Conservation (phyloP, 2,329 filamentous ascomycete genomes). For the Cytospora piceae region DNA sequence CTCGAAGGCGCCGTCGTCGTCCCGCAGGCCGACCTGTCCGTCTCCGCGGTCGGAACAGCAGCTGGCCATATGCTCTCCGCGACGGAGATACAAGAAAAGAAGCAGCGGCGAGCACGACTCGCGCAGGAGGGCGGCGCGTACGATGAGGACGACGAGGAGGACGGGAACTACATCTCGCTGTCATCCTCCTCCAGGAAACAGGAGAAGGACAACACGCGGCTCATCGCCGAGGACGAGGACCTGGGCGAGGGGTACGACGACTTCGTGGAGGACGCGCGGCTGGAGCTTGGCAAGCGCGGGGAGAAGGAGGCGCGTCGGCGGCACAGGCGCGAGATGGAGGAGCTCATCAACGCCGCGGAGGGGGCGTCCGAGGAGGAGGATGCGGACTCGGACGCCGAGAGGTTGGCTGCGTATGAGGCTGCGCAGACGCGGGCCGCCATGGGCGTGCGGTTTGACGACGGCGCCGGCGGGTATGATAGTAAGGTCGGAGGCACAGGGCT, state of each 20-base stretch:
- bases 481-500: slow-evolving; percentile 41
- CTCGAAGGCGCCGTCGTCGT: slow-evolving; percentile 69
- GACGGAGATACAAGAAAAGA: slow-evolving; percentile 87
- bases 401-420: slow-evolving; percentile 81
- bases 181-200: slow-evolving; percentile 46
- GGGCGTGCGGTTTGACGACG: slow-evolving; percentile 55
- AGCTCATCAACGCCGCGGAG: slow-evolving; percentile 74
- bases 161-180: slow-evolving; percentile 39
- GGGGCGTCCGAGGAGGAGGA: slow-evolving; percentile 52
- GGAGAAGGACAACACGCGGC: slow-evolving; percentile 71
- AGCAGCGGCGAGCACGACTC: slow-evolving; percentile 81
- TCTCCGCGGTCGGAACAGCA: slow-evolving; percentile 35
- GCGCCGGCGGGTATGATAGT: slow-evolving; percentile 46
- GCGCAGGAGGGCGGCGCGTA: slow-evolving; percentile 69
- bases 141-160: slow-evolving; percentile 56
- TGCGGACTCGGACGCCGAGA: slow-evolving; percentile 71
- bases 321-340: slow-evolving; percentile 77
- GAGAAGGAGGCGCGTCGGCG: slow-evolving; percentile 70
- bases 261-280: slow-evolving; percentile 81
- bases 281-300: slow-evolving; percentile 78
- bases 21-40: slow-evolving; percentile 48
- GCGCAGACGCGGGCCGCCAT: slow-evolving; percentile 87
- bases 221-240: slow-evolving; percentile 87
- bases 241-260: slow-evolving; percentile 92
- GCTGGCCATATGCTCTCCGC: slow-evolving; percentile 69